Percentiles rank a stretch among this genome's conserved stretches.
Evolutionary conservation across 805 yeast species (phyloP).

Genomic region (Pichia ethanolica): DNA sequence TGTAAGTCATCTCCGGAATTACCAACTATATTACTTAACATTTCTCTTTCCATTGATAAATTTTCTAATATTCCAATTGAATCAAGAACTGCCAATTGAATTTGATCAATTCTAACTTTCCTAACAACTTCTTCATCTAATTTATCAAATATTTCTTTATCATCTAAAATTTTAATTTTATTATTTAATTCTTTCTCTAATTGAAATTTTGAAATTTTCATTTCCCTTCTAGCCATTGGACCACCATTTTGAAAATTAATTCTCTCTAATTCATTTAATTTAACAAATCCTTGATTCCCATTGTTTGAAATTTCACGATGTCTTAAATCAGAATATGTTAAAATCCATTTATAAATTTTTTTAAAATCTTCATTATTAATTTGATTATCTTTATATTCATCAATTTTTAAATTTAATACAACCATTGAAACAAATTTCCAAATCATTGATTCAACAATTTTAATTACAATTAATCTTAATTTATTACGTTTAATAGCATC

Average conservation of each 20-base stretch:
- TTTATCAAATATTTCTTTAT: conserved; percentile 27
- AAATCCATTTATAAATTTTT: conserved; percentile 10
- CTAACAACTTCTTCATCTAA: conserved; percentile 62
- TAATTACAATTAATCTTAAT: conserved; percentile 9
- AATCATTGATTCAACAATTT: conserved; percentile 10
- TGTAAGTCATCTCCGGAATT: conserved; percentile 12
- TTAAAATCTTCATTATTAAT: conserved; percentile 3
- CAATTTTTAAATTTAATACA: conserved; percentile 4
- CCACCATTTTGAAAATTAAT: conserved; percentile 14
- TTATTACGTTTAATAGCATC: conserved; percentile 6
- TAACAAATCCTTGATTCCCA: conserved; percentile 5
- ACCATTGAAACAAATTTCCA: conserved; percentile 4
- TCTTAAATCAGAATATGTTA: conserved; percentile 4
- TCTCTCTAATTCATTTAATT: conserved; percentile 9
- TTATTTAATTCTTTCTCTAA: conserved; percentile 46
- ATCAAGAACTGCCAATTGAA: conserved; percentile 44
- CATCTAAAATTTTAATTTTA: conserved; percentile 35
- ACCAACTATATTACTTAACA: conserved; percentile 38
- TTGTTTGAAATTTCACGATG: conserved; percentile 4
- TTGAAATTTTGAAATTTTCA: conserved; percentile 64
- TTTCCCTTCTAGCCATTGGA: conserved; percentile 49
- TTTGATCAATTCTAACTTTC: conserved; percentile 45
- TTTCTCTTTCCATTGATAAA: conserved; percentile 55
- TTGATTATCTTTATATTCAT: background rate
- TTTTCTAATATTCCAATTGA: conserved; percentile 53